A percentile compares a stretch with the other conserved stretches of the same genome.
phyloP scores from a whole-genome alignment of 805 yeast genomes.

The Saccharomycopsis sp. region DNA sequence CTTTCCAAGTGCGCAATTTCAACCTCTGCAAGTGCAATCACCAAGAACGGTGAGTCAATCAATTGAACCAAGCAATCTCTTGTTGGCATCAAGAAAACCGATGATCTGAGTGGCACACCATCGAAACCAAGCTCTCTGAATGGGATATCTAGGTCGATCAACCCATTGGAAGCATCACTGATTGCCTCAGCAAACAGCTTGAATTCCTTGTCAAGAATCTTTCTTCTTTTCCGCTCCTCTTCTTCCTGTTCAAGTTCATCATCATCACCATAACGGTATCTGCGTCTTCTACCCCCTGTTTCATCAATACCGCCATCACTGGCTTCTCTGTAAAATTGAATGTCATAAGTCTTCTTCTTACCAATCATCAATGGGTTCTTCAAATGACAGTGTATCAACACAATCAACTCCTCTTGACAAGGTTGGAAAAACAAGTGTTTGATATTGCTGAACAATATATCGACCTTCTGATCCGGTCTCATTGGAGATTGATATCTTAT shows the following conservation, averaged over 20 bases:
- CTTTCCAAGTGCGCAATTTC: conserved; percentile 95
- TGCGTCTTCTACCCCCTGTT: conserved; percentile 87
- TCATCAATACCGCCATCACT: conserved; percentile 94
- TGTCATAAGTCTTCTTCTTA: conserved; percentile 88
- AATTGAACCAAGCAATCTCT: conserved; percentile 93
- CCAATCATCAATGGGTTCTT: conserved; percentile 93
- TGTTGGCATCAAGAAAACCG: conserved; percentile 92
- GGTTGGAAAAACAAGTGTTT: conserved; percentile 95
- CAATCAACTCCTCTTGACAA: conserved; percentile 88
- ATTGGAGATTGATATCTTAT: conserved; percentile 83
- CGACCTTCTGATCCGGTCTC: conserved; percentile 78
- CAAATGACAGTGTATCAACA: conserved; percentile 84
- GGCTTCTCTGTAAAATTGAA: conserved; percentile 95
- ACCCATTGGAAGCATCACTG: conserved; percentile 77
- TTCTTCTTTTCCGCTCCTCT: conserved; percentile 91
- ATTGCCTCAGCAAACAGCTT: conserved; percentile 82
- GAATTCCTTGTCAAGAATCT: conserved; percentile 85
- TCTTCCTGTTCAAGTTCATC: conserved; percentile 98
- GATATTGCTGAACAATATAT: conserved; percentile 80
- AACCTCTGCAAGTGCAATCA: conserved; percentile 81
- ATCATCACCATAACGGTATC: conserved; percentile 88
- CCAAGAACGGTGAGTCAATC: conserved; percentile 91
- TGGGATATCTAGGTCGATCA: conserved; percentile 84
- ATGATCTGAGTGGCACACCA: conserved; percentile 94
- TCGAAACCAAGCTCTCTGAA: conserved; percentile 93